phyloP scores from a whole-genome alignment of 2,329 filamentous ascomycete genomes.

The Colletotrichum plurivorum region DNA sequence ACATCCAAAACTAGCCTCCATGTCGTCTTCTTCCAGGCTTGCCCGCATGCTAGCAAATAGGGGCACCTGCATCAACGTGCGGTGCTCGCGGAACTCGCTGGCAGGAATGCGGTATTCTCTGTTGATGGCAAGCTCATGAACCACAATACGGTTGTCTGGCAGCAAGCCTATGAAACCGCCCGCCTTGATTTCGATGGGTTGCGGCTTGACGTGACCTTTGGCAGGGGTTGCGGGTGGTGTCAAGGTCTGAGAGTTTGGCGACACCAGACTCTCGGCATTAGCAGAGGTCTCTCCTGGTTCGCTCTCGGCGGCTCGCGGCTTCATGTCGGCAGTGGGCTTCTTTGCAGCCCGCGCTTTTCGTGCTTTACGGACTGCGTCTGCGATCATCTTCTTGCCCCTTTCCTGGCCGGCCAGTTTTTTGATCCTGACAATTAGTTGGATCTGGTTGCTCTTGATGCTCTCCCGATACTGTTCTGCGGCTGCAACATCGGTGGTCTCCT shows the following conservation, averaged over 20 bases:
- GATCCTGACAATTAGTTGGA: constrained; percentile 84
- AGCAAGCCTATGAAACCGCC: constrained; percentile 67
- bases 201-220: constrained; percentile 56
- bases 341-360: constrained; percentile 75
- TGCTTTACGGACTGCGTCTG: constrained; percentile 81
- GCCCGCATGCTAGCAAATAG: constrained; percentile 71
- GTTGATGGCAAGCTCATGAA: constrained; percentile 86
- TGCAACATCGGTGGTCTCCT: constrained; percentile 80
- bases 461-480: constrained; percentile 83
- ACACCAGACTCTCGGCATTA: constrained; percentile 53
- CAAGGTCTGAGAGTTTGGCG: constrained; percentile 62
- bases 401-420: constrained; percentile 82
- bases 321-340: constrained; percentile 78
- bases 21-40: constrained; percentile 76
- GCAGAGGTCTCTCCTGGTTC: constrained; percentile 54
- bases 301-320: constrained; percentile 74
- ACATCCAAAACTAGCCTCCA: constrained; percentile 76
- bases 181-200: constrained; percentile 51
- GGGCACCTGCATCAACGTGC: constrained; percentile 62
- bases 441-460: constrained; percentile 85
- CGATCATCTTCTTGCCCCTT: constrained; percentile 79
- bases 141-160: constrained; percentile 80
- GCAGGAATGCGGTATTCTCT: constrained; percentile 81
- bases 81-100: constrained; percentile 71
- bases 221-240: constrained; percentile 68